Evolutionary conservation across 2,329 filamentous ascomycete species (phyloP).

Genomic region (Myriosclerotinia duriaeana): DNA sequence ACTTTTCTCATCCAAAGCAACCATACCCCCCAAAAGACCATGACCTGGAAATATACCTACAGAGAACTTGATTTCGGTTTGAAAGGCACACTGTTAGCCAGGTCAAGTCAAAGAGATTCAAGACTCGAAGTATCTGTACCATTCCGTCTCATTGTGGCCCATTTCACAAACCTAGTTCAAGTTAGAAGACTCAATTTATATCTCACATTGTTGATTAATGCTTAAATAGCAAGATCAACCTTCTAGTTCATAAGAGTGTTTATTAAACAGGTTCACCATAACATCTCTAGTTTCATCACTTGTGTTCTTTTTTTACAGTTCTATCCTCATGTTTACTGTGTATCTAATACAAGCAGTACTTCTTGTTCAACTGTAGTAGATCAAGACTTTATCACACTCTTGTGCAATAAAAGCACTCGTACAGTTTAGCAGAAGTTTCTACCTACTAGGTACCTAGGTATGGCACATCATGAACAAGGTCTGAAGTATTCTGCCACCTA

Average conservation of each 20-base stretch:
- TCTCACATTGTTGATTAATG: not conserved
- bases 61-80: not conserved
- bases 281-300: not conserved
- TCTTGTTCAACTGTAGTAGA: not conserved
- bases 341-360: not conserved
- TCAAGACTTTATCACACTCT: not conserved
- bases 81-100: not conserved
- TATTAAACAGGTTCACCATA: not conserved
- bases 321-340: too few species aligned
- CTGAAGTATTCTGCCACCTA: not conserved
- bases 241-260: not conserved
- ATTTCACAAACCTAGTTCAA: not conserved
- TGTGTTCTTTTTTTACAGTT: not conserved
- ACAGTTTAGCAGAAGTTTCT: not conserved
- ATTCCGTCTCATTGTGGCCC: not conserved
- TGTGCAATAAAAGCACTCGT: not conserved
- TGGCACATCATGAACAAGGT: not conserved
- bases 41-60: not conserved
- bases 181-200: not conserved
- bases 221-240: not conserved
- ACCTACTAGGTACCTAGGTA: not conserved
- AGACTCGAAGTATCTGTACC: not conserved
- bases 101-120: not conserved
- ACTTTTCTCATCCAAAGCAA: not conserved
- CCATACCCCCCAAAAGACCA: not conserved